Percentiles rank a stretch among this genome's conserved stretches.
phyloP scores from a whole-genome alignment of 139 green algal species.

The Closterium sp. region DNA sequence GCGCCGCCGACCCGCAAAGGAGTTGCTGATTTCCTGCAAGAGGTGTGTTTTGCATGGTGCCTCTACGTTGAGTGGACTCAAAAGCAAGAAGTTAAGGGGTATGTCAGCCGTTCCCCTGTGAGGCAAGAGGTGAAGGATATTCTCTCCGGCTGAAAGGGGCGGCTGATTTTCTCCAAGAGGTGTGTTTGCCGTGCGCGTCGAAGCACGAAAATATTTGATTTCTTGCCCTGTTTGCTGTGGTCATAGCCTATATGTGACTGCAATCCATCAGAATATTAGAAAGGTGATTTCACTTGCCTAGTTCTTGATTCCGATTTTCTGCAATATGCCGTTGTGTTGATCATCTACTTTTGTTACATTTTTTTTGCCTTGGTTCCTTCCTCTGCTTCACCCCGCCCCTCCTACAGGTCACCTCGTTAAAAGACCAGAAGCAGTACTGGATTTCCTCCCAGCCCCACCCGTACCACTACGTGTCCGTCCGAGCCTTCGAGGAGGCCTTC shows the following conservation, averaged over 20 bases:
- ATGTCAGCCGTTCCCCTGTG: no score
- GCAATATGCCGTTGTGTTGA: no score
- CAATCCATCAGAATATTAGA: no score
- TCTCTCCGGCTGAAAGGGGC: no score
- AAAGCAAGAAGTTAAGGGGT: neutral
- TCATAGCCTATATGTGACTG: no score
- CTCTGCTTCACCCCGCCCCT: neutral
- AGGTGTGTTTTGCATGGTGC: constrained; percentile 56
- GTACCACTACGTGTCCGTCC: constrained; percentile 2
- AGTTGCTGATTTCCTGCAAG: constrained; percentile 74
- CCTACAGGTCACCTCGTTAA: constrained; percentile 9
- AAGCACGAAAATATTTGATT: no score
- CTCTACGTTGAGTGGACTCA: neutral
- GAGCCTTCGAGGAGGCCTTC: constrained; percentile 8
- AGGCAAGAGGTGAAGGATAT: no score
- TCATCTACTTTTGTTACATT: neutral
- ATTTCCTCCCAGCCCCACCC: neutral
- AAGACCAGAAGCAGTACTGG: constrained; percentile 27
- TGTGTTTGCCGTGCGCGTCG: neutral
- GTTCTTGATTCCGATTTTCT: no score
- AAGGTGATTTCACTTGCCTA: no score
- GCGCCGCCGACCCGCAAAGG: constrained; percentile 56
- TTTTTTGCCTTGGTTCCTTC: neutral
- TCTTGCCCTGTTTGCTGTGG: no score
- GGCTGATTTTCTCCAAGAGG: neutral